These are phyloP conservation scores for Phytophthora fragariaefolia DNA, from an alignment of 352 stramenopile genomes.

Conservation along the genomic window DNA sequence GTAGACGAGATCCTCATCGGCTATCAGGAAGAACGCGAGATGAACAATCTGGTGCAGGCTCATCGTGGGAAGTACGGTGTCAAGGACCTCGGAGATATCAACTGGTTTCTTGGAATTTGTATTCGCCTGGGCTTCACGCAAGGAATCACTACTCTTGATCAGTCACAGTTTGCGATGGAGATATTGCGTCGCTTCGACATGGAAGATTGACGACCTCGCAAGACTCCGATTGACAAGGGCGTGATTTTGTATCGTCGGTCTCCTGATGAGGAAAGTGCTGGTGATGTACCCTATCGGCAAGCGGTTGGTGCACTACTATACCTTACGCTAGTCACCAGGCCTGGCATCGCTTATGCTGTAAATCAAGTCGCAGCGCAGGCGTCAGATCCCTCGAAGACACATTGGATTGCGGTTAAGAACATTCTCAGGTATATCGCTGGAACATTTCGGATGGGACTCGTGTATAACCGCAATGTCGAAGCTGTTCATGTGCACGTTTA, in stretches of 20 bases:
- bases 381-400: background rate
- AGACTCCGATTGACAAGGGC: background rate
- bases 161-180: background rate
- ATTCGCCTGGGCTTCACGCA: background rate
- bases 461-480: background rate
- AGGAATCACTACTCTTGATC: constrained; percentile 1
- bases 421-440: constrained; percentile 5
- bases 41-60: background rate
- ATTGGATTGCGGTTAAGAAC: constrained; percentile 14
- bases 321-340: constrained; percentile 2
- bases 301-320: constrained; percentile 11
- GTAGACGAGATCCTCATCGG: constrained; percentile 3
- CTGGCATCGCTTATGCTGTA: constrained; percentile 8
- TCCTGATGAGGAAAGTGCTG: background rate
- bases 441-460: background rate
- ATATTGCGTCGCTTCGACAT: background rate
- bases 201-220: constrained; percentile 1
- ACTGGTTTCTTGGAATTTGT: constrained; percentile 17
- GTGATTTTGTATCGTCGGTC: background rate
- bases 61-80: constrained; percentile 1
- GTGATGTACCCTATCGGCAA: constrained; percentile 12
- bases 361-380: constrained; percentile 20
- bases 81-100: constrained; percentile 7
- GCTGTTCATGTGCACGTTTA: background rate
- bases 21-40: background rate